Evolutionary conservation across 2,329 filamentous ascomycete genomes (phyloP).

Genomic region (Gnomoniopsis sp.): DNA sequence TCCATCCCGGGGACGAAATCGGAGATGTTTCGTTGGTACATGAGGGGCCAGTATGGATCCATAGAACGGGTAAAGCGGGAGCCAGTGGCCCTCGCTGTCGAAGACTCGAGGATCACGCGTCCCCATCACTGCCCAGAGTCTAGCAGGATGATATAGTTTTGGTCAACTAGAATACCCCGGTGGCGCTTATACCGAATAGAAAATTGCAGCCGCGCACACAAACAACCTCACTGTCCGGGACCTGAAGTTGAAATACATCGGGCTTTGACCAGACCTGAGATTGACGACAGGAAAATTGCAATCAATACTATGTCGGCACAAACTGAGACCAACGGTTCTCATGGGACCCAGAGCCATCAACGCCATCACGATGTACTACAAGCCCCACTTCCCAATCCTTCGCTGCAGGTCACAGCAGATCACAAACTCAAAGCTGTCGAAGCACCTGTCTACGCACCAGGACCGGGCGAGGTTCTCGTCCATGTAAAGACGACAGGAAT

Average conservation of each 20-base stretch:
- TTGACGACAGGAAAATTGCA: not conserved
- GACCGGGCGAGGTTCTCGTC: slow-evolving; percentile 52
- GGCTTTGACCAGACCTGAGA: not conserved
- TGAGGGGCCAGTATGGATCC: not conserved
- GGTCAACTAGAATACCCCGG: not conserved
- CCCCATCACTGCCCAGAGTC: not conserved
- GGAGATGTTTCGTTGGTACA: not conserved
- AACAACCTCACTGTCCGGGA: not conserved
- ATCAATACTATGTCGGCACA: not conserved
- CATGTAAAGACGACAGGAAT: slow-evolving; percentile 63
- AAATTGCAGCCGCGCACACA: not conserved
- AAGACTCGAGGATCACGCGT: not conserved
- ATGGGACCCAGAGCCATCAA: not conserved
- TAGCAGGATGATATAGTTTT: not conserved
- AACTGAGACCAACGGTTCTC: not conserved
- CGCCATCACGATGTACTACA: slow-evolving; percentile 6
- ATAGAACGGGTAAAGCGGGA: not conserved
- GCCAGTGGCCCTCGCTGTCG: not conserved
- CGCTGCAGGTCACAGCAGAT: slow-evolving; percentile 57
- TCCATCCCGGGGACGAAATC: not conserved
- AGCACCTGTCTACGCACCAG: slow-evolving; percentile 53
- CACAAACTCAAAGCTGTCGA: slow-evolving; percentile 55
- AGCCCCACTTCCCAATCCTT: slow-evolving; percentile 43
- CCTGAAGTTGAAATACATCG: not conserved
- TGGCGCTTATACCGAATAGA: no score